phyloP scores from a whole-genome alignment of 306 rosid species.

The Potentilla sterilis region DNA sequence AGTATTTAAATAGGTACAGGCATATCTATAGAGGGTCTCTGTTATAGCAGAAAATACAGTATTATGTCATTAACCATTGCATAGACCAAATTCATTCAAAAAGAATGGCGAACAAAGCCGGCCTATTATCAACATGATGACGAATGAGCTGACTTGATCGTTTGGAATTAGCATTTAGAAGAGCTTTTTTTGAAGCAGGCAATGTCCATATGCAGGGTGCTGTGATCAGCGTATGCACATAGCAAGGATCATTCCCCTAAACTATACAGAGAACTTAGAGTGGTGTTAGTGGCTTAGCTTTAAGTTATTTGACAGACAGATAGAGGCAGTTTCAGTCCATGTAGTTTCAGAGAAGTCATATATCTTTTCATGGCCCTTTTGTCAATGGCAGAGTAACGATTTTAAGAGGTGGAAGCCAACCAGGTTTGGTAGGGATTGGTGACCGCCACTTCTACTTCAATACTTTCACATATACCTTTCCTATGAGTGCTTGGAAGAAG shows the following conservation, averaged over 20 bases:
- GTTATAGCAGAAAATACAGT: not conserved
- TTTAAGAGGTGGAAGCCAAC: not conserved
- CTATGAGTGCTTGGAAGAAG: not conserved
- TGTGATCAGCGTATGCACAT: conserved; percentile 1
- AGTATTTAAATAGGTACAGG: not conserved
- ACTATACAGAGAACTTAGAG: not conserved
- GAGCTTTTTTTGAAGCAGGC: not conserved
- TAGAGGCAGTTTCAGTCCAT: not conserved
- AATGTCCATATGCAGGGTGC: not conserved
- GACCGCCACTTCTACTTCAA: not conserved
- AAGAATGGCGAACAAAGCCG: not conserved
- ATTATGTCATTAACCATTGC: not conserved
- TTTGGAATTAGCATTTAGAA: not conserved
- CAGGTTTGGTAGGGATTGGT: not conserved
- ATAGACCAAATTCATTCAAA: not conserved
- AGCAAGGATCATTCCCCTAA: not conserved
- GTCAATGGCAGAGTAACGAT: not conserved
- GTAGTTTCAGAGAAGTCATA: not conserved
- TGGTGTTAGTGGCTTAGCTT: not conserved
- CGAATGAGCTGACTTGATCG: not conserved
- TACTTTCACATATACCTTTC: not conserved
- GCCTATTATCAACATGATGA: not conserved
- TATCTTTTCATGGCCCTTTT: not conserved
- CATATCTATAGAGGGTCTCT: not conserved
- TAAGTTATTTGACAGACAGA: not conserved